Evolutionary conservation across 805 yeast species (phyloP).

Genomic region (Candida caryicola): DNA sequence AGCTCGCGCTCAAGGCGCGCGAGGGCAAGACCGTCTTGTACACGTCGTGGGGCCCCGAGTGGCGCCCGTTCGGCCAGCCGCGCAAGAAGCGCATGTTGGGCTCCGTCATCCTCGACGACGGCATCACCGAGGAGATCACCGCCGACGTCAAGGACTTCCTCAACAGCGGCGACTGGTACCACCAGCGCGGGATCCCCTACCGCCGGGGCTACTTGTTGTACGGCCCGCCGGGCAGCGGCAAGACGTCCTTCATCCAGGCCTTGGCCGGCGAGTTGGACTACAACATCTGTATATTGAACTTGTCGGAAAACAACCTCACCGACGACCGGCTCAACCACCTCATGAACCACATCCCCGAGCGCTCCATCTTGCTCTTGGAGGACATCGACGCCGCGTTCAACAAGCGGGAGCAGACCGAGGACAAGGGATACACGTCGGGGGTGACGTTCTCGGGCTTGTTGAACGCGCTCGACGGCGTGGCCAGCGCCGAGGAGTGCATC

Average conservation of each 20-base stretch:
- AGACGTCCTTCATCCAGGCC: constrained; percentile 93
- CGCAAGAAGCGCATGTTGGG: constrained; percentile 79
- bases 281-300: constrained; percentile 87
- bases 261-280: constrained; percentile 95
- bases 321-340: constrained; percentile 92
- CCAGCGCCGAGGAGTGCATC: constrained; percentile 93
- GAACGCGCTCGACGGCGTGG: constrained; percentile 95
- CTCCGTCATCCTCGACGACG: constrained; percentile 80
- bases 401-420: constrained; percentile 70
- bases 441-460: constrained; percentile 93
- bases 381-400: constrained; percentile 96
- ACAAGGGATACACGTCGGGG: constrained; percentile 77
- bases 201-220: constrained; percentile 89
- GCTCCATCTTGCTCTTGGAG: constrained; percentile 81
- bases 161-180: constrained; percentile 83
- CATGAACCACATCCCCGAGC: constrained; percentile 92
- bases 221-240: constrained; percentile 98
- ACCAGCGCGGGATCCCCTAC: constrained; percentile 95
- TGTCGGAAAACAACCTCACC: constrained; percentile 87
- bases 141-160: constrained; percentile 79
- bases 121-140: constrained; percentile 63
- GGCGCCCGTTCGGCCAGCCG: constrained; percentile 98
- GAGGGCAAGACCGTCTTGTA: constrained; percentile 93
- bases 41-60: constrained; percentile 97
- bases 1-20: constrained; percentile 71